Percentiles rank a stretch among this genome's conserved stretches.
Evolutionary conservation across 2,329 filamentous ascomycete species (phyloP).

Genomic region (Nigrospora sphaerica): DNA sequence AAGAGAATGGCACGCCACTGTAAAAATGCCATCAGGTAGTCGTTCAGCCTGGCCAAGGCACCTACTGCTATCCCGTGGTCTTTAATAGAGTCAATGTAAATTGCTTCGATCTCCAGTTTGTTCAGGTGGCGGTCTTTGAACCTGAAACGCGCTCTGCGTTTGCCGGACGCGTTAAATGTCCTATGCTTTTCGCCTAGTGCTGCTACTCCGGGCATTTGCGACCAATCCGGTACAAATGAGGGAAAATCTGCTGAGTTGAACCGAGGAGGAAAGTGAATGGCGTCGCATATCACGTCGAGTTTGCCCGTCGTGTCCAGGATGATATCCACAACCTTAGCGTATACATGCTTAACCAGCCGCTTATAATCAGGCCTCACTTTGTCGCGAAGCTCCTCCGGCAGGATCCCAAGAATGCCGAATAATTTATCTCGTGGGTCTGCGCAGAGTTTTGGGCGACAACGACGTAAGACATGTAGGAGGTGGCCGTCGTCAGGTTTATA

Average conservation of each 20-base stretch:
- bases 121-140: conserved; percentile 15
- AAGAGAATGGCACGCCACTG: conserved; percentile 23
- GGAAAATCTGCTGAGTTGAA: conserved; percentile 18
- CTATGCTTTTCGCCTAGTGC: conserved; percentile 8
- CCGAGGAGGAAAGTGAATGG: conserved; percentile 22
- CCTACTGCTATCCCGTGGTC: conserved; percentile 18
- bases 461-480: no score
- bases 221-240: conserved; percentile 29
- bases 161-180: conserved; percentile 17
- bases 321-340: conserved; percentile 24
- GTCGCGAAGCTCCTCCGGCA: conserved; percentile 15
- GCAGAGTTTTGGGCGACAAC: no score
- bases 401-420: conserved; percentile 25
- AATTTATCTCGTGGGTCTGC: conserved; percentile 27
- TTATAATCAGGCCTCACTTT: conserved; percentile 23
- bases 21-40: conserved; percentile 28
- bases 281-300: conserved; percentile 26
- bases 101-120: conserved; percentile 20
- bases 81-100: conserved; percentile 20
- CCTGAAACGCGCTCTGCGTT: conserved; percentile 3
- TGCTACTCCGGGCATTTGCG: conserved; percentile 13
- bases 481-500: no score
- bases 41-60: conserved; percentile 16
- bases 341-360: conserved; percentile 22
- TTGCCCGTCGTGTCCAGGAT: conserved; percentile 15